Conservation (phyloP, 257 asterid genomes). For the Solanum chiquidenum region DNA sequence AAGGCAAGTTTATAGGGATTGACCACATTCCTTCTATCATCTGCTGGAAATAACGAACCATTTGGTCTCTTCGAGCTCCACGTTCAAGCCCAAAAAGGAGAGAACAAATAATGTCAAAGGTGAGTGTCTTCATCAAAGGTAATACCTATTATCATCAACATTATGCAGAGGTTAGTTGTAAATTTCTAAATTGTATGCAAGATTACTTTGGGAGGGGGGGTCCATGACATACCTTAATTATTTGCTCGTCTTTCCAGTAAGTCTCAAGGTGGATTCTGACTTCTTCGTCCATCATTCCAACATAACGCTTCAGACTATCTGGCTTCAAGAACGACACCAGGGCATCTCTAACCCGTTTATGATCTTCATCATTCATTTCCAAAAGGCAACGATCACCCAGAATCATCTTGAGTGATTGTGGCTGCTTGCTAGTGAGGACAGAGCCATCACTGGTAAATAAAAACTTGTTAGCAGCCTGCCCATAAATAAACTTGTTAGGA, state of each 20-base stretch:
- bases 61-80: constrained; percentile 33
- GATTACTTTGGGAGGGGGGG: not conserved
- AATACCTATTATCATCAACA: constrained; percentile 26
- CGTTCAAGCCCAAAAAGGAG: constrained; percentile 51
- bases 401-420: constrained; percentile 44
- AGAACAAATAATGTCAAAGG: constrained; percentile 68
- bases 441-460: constrained; percentile 35
- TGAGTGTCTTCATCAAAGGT: constrained; percentile 62
- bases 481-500: constrained; percentile 37
- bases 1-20: constrained; percentile 49
- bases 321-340: constrained; percentile 53
- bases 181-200: not conserved
- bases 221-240: constrained; percentile 34
- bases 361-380: constrained; percentile 57
- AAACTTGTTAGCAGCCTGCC: constrained; percentile 72
- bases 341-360: constrained; percentile 44
- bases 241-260: constrained; percentile 54
- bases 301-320: constrained; percentile 49
- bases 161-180: not conserved
- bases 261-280: constrained; percentile 30
- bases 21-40: constrained; percentile 66
- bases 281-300: constrained; percentile 49
- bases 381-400: constrained; percentile 44
- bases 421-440: constrained; percentile 36
- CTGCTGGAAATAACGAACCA: constrained; percentile 26